A percentile compares a stretch with the other conserved stretches of the same genome.
Evolutionary conservation across 139 green algal species (phyloP).

Genomic region (Monoraphidium neglectum): DNA sequence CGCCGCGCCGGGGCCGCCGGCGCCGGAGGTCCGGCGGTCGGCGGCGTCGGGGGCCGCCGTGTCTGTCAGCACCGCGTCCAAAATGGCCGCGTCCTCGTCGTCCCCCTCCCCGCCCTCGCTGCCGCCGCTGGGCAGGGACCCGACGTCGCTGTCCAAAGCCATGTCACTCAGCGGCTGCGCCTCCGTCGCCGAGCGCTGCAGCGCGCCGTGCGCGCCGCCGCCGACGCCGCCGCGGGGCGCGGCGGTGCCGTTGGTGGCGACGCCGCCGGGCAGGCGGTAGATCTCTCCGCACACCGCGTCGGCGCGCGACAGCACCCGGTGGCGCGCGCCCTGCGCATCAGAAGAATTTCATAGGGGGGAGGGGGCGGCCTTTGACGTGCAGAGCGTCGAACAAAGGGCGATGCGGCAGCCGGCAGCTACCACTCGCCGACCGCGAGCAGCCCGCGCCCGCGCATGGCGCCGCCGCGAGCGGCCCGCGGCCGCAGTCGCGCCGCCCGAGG

Average conservation of each 20-base stretch:
- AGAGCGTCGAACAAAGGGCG: too few species aligned
- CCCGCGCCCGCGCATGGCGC: too few species aligned
- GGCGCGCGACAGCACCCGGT: constrained; percentile 45
- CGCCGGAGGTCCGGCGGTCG: background rate
- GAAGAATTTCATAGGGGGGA: too few species aligned
- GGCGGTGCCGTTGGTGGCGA: background rate
- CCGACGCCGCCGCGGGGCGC: too few species aligned
- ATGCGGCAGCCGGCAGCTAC: too few species aligned
- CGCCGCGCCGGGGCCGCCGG: background rate
- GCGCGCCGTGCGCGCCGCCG: background rate
- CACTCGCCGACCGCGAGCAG: too few species aligned
- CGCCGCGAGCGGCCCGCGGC: too few species aligned
- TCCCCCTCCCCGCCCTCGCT: background rate
- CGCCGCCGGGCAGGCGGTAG: constrained; percentile 25
- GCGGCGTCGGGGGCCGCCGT: background rate
- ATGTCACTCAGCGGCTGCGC: background rate
- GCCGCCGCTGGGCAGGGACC: too few species aligned
- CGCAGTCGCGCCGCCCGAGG: too few species aligned
- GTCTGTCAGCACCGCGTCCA: background rate
- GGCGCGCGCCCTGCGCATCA: constrained; percentile 20
- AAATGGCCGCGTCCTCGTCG: constrained; percentile 28
- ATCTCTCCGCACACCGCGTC: constrained; percentile 69
- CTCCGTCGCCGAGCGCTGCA: constrained; percentile 19
- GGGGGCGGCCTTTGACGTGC: too few species aligned
- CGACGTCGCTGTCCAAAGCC: background rate